These are phyloP conservation scores for Xylaria arbuscula DNA, from an alignment of 2,329 filamentous ascomycete genomes.

Conservation along the genomic window DNA sequence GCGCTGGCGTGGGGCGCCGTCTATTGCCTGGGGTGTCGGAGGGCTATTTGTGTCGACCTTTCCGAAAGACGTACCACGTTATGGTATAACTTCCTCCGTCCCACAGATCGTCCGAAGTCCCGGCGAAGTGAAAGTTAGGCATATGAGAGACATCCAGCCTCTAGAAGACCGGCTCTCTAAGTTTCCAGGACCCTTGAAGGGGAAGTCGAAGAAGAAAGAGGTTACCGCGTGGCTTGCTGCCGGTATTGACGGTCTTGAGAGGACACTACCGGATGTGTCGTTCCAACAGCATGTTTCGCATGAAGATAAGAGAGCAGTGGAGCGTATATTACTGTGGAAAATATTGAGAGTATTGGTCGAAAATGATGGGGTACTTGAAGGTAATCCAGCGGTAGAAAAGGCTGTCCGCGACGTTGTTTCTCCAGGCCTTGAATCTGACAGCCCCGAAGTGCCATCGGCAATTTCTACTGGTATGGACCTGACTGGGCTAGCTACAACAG, in stretches of 20 bases:
- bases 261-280: conserved; percentile 61
- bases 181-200: conserved; percentile 90
- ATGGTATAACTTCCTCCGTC: conserved; percentile 75
- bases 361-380: conserved; percentile 84
- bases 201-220: conserved; percentile 97
- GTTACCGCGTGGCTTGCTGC: conserved; percentile 80
- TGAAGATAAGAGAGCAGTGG: conserved; percentile 77
- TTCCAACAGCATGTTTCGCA: conserved; percentile 64
- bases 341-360: conserved; percentile 84
- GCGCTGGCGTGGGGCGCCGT: conserved; percentile 89
- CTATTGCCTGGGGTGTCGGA: conserved; percentile 89
- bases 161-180: conserved; percentile 77
- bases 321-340: conserved; percentile 89
- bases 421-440: conserved; percentile 59
- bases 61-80: conserved; percentile 88
- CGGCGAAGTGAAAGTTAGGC: conserved; percentile 83
- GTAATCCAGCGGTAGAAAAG: conserved; percentile 75
- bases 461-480: conserved; percentile 53
- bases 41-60: conserved; percentile 86
- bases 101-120: conserved; percentile 85
- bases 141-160: conserved; percentile 77
- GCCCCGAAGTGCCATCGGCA: conserved; percentile 41
- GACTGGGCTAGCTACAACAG: conserved; percentile 53
- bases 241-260: conserved; percentile 80
- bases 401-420: conserved; percentile 80